A percentile compares a stretch with the other conserved stretches of the same genome.
These are phyloP conservation scores for Amanita rubescens DNA, from an alignment of 768 basidiomycete genomes.

Conservation along the genomic window DNA sequence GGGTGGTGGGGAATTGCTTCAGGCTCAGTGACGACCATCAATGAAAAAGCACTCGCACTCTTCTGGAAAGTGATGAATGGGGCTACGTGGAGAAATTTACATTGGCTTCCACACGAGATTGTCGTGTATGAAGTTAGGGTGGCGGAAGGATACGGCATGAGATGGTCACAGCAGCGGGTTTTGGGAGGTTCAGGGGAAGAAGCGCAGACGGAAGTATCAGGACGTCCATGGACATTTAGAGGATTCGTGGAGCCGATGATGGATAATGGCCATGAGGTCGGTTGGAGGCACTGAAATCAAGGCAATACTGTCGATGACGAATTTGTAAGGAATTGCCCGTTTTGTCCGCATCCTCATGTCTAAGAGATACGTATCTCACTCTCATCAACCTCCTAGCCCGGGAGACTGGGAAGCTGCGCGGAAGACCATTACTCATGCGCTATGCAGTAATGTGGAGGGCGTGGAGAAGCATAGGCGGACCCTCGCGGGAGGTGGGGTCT, in stretches of 20 bases:
- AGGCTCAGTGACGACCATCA: slow-evolving; percentile 45
- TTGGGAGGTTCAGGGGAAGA: slow-evolving; percentile 1
- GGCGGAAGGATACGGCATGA: slow-evolving; percentile 57
- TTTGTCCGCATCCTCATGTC: slow-evolving; percentile 1
- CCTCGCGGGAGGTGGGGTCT: slow-evolving; percentile 18
- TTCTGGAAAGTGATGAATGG: slow-evolving; percentile 46
- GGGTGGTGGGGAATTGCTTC: slow-evolving; percentile 58
- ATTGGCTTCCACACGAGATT: slow-evolving; percentile 57
- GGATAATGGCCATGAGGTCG: slow-evolving; percentile 55
- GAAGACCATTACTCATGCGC: slow-evolving; percentile 17
- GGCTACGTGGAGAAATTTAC: slow-evolving; percentile 56
- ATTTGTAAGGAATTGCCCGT: not conserved
- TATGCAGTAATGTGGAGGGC: slow-evolving; percentile 20
- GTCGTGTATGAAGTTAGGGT: slow-evolving; percentile 58
- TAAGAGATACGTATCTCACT: slow-evolving; percentile 6
- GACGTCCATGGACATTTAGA: slow-evolving; percentile 43
- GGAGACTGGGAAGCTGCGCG: slow-evolving; percentile 16
- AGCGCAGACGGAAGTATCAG: slow-evolving; percentile 4
- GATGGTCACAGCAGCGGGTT: slow-evolving; percentile 49
- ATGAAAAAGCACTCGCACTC: slow-evolving; percentile 41
- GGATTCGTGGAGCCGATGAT: slow-evolving; percentile 66
- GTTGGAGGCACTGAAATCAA: slow-evolving; percentile 43
- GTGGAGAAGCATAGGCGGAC: slow-evolving; percentile 9
- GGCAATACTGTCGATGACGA: not conserved
- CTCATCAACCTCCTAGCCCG: not conserved